Evolutionary conservation across 2,329 filamentous ascomycete species (phyloP).

Genomic region (Ascochyta pisi): DNA sequence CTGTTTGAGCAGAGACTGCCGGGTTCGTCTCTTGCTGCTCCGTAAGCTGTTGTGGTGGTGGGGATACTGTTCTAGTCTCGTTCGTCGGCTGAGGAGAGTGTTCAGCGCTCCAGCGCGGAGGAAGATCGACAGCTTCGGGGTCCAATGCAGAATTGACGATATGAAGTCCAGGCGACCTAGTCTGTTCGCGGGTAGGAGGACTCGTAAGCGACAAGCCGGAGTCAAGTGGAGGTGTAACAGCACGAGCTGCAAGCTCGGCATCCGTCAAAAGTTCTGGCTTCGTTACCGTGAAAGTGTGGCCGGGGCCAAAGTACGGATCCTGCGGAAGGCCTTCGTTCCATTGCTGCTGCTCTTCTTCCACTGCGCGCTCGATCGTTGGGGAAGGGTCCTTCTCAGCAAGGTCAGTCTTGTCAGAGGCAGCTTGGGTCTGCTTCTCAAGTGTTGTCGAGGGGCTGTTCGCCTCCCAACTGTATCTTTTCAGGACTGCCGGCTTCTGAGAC

Average conservation of each 20-base stretch:
- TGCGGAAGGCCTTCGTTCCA: slow-evolving; percentile 29
- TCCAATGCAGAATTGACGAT: slow-evolving; percentile 52
- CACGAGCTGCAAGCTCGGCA: slow-evolving; percentile 18
- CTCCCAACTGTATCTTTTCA: slow-evolving; percentile 46
- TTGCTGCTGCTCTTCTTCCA: slow-evolving; percentile 26
- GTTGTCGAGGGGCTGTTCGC: slow-evolving; percentile 21
- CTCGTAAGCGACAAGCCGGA: slow-evolving; percentile 23
- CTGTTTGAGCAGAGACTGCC: slow-evolving; percentile 16
- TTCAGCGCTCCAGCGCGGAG: slow-evolving; percentile 40
- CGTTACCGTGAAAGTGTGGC: slow-evolving; percentile 30
- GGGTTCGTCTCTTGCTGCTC: slow-evolving; percentile 18
- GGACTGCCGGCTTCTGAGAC: slow-evolving; percentile 25
- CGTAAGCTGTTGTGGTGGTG: slow-evolving; percentile 9
- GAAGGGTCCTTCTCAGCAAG: slow-evolving; percentile 16
- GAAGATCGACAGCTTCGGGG: slow-evolving; percentile 48
- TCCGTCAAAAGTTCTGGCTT: slow-evolving; percentile 33
- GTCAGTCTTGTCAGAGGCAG: slow-evolving; percentile 9
- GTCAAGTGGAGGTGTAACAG: slow-evolving; percentile 27
- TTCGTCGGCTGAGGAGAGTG: slow-evolving; percentile 20
- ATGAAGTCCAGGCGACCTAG: slow-evolving; percentile 47
- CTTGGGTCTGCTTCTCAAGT: slow-evolving; percentile 19
- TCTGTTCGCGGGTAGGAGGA: slow-evolving; percentile 27
- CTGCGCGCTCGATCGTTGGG: slow-evolving; percentile 23
- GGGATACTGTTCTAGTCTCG: slow-evolving; percentile 19
- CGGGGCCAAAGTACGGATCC: slow-evolving; percentile 37